phyloP scores from a whole-genome alignment of 1,139 yeast species.

The Candida pseudocylindracea region DNA sequence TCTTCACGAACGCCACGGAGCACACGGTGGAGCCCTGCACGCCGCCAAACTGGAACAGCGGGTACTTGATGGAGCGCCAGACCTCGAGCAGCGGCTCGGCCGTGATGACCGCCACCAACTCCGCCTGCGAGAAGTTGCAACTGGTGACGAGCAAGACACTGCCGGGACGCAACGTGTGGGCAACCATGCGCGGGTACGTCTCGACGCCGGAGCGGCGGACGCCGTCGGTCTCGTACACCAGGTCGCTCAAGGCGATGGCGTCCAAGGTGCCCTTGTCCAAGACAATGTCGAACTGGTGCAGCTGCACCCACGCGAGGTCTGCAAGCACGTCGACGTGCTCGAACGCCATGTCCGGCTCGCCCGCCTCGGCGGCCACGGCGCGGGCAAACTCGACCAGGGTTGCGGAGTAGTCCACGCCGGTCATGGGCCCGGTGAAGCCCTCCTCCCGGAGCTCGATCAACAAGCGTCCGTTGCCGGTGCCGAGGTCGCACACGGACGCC shows the following conservation, averaged over 20 bases:
- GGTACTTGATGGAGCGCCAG: constrained; percentile 3
- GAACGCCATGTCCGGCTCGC: constrained; percentile 12
- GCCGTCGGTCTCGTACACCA: constrained; percentile 10
- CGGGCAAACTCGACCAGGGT: constrained; percentile 56
- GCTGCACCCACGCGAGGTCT: constrained; percentile 11
- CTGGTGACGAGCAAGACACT: constrained; percentile 66
- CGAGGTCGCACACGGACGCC: constrained; percentile 42
- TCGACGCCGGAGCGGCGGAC: constrained; percentile 30
- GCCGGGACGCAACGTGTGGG: constrained; percentile 25
- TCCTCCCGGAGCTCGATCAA: constrained; percentile 48
- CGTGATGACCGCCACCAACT: constrained; percentile 33
- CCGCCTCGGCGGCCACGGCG: constrained; percentile 18
- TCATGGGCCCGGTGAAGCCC: constrained; percentile 6
- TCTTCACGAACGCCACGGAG: constrained; percentile 41
- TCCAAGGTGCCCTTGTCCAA: constrained; percentile 91
- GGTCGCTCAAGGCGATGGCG: constrained; percentile 76
- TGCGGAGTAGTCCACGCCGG: constrained; percentile 73
- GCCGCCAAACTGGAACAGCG: constrained; percentile 31
- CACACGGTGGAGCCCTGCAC: constrained; percentile 72
- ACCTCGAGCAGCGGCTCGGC: constrained; percentile 5
- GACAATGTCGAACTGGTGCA: constrained; percentile 38
- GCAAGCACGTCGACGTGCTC: constrained; percentile 22
- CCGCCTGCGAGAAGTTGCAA: constrained; percentile 83
- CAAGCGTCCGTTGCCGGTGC: constrained; percentile 92
- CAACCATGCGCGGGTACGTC: constrained; percentile 41